A percentile compares a stretch with the other conserved stretches of the same genome.
Conservation (phyloP, 2,329 filamentous ascomycete species). For the Colletotrichum noveboracense region DNA sequence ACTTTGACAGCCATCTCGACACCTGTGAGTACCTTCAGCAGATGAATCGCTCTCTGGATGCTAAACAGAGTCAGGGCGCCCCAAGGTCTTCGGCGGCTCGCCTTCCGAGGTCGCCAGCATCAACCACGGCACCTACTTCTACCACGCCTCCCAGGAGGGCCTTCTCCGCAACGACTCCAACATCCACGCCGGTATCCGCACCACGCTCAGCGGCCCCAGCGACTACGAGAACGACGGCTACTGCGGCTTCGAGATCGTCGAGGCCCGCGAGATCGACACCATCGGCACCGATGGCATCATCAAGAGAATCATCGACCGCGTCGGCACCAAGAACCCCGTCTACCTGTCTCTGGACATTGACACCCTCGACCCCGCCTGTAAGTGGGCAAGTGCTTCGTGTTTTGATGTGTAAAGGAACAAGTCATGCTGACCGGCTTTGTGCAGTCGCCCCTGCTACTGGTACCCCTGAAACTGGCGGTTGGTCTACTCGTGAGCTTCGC, state of each 20-base stretch:
- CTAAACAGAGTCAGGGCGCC: slow-evolving; percentile 67
- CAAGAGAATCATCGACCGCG: slow-evolving; percentile 75
- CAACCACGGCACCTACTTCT: slow-evolving; percentile 92
- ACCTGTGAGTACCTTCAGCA: slow-evolving; percentile 55
- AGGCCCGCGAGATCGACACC: slow-evolving; percentile 64
- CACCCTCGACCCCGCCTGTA: slow-evolving; percentile 79
- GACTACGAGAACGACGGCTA: slow-evolving; percentile 89
- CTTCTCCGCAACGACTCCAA: slow-evolving; percentile 82
- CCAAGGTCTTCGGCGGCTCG: slow-evolving; percentile 85
- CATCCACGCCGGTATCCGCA: slow-evolving; percentile 87
- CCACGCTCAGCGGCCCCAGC: slow-evolving; percentile 76
- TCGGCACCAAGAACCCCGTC: slow-evolving; percentile 76
- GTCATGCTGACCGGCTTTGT: slow-evolving; percentile 1
- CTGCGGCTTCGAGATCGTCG: slow-evolving; percentile 82
- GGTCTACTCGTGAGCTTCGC: slow-evolving; percentile 75
- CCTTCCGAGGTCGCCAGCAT: slow-evolving; percentile 77
- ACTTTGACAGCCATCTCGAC: slow-evolving; percentile 70
- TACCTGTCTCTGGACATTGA: slow-evolving; percentile 90
- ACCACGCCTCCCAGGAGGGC: slow-evolving; percentile 79
- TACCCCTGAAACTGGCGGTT: slow-evolving; percentile 78
- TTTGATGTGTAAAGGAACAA: neutral
- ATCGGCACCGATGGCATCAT: slow-evolving; percentile 73
- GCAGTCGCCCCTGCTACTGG: slow-evolving; percentile 74
- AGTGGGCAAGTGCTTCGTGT: neutral
- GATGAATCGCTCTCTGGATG: slow-evolving; percentile 13